Conservation (phyloP, 2,329 filamentous ascomycete species). For the Mariannaea elegans region DNA sequence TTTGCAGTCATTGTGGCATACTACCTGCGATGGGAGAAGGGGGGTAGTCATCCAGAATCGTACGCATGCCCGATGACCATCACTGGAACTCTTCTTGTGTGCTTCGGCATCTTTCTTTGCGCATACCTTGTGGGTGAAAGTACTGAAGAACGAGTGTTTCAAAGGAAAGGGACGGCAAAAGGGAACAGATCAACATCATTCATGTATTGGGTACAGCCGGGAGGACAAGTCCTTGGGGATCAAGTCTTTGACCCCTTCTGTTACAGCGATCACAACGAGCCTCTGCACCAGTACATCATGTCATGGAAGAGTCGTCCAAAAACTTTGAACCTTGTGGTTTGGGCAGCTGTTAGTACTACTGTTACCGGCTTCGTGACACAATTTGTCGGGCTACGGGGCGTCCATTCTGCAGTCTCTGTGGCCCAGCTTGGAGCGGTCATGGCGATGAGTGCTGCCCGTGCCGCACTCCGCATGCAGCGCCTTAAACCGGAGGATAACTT, state of each 20-base stretch:
- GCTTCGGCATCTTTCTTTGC: not conserved
- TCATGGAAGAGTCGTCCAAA: not conserved
- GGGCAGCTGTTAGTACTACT: not conserved
- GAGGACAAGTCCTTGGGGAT: conserved; percentile 1
- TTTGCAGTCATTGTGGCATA: conserved; percentile 1
- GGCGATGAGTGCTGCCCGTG: not conserved
- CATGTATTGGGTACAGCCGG: conserved; percentile 2
- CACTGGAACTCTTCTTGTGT: not conserved
- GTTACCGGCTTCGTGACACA: not conserved
- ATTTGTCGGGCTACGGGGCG: conserved; percentile 2
- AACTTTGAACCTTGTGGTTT: not conserved
- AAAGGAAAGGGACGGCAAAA: not conserved
- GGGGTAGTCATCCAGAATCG: not conserved
- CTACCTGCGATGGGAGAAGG: not conserved
- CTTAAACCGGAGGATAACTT: not conserved
- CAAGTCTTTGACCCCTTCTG: conserved; percentile 4
- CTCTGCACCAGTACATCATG: not conserved
- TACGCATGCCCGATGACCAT: not conserved
- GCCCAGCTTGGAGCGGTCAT: not conserved
- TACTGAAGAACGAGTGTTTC: not conserved
- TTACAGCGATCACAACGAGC: not conserved
- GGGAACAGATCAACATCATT: not conserved
- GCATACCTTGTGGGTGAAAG: not conserved
- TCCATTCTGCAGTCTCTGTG: not conserved
- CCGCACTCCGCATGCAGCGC: not conserved